Evolutionary conservation across 1,284 basidiomycete species (phyloP).

Genomic region (Heterobasidion occidentale): DNA sequence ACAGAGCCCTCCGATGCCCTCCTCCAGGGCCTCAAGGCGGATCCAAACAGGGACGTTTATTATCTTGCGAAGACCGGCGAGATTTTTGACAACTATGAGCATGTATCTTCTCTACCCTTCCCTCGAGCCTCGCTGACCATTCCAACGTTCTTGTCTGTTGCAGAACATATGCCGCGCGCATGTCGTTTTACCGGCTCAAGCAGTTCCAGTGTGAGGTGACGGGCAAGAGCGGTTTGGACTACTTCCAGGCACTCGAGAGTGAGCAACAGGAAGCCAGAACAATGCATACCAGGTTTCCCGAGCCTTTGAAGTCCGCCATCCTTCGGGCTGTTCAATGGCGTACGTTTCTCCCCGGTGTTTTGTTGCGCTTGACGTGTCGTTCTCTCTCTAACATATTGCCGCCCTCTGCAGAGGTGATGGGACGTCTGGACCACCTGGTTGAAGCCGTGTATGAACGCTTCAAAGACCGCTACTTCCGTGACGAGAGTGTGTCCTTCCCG

Average conservation of each 20-base stretch:
- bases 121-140: slow-evolving; percentile 6
- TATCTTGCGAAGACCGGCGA: slow-evolving; percentile 90
- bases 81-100: slow-evolving; percentile 94
- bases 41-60: slow-evolving; percentile 73
- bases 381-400: slow-evolving; percentile 11
- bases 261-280: slow-evolving; percentile 85
- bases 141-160: slow-evolving; percentile 17
- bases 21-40: slow-evolving; percentile 51
- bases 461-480: slow-evolving; percentile 88
- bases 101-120: slow-evolving; percentile 25
- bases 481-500: slow-evolving; percentile 64
- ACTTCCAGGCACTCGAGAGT: slow-evolving; percentile 89
- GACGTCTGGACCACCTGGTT: slow-evolving; percentile 89
- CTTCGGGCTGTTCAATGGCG: slow-evolving; percentile 94
- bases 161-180: slow-evolving; percentile 84
- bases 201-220: slow-evolving; percentile 95
- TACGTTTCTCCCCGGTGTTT: slow-evolving; percentile 38
- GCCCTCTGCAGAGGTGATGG: slow-evolving; percentile 75
- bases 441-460: slow-evolving; percentile 94
- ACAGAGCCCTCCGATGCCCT: slow-evolving; percentile 68
- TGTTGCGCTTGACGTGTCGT: slow-evolving; percentile 10
- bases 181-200: slow-evolving; percentile 90
- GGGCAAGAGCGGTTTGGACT: slow-evolving; percentile 88
- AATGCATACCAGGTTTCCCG: slow-evolving; percentile 87
- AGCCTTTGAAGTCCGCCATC: slow-evolving; percentile 86